phyloP scores from a whole-genome alignment of 495 filamentous ascomycete species.

The Annulohypoxylon nitens region DNA sequence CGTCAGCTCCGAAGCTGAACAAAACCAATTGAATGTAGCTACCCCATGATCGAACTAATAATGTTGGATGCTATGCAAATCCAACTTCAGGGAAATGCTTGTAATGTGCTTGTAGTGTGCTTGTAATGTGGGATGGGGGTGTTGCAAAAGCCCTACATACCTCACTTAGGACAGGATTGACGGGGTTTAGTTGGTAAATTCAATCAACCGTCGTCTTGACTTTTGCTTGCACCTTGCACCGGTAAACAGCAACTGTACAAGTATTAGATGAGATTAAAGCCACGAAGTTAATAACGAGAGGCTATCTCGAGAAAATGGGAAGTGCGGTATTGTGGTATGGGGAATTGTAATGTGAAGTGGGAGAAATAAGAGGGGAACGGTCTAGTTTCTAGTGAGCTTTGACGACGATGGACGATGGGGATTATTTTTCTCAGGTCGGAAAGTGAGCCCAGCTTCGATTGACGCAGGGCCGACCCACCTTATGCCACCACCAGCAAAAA shows the following conservation, averaged over 20 bases:
- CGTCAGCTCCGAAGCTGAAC: constrained; percentile 19
- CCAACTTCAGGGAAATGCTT: neutral
- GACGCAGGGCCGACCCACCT: constrained; percentile 33
- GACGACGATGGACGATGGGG: constrained; percentile 32
- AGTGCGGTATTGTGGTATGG: constrained; percentile 5
- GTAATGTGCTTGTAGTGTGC: neutral
- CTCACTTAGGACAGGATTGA: constrained; percentile 31
- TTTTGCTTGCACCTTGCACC: constrained; percentile 30
- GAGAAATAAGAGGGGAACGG: constrained; percentile 14
- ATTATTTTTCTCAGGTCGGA: constrained; percentile 43
- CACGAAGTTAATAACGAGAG: constrained; percentile 26
- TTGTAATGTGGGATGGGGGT: neutral
- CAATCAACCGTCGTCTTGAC: constrained; percentile 27
- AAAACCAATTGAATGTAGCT: constrained; percentile 13
- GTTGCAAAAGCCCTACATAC: constrained; percentile 31
- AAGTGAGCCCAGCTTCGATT: constrained; percentile 31
- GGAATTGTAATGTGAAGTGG: constrained; percentile 28
- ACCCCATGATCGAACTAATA: constrained; percentile 1
- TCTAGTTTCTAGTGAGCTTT: constrained; percentile 35
- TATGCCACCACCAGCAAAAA: constrained; percentile 22
- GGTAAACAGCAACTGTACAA: constrained; percentile 21
- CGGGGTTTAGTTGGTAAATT: constrained; percentile 1
- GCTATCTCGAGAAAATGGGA: constrained; percentile 9
- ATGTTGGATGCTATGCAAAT: constrained; percentile 5
- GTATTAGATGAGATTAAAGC: constrained; percentile 34